These are phyloP conservation scores for Fusarium caatingaense DNA, from an alignment of 2,329 filamentous ascomycete genomes.

Conservation along the genomic window DNA sequence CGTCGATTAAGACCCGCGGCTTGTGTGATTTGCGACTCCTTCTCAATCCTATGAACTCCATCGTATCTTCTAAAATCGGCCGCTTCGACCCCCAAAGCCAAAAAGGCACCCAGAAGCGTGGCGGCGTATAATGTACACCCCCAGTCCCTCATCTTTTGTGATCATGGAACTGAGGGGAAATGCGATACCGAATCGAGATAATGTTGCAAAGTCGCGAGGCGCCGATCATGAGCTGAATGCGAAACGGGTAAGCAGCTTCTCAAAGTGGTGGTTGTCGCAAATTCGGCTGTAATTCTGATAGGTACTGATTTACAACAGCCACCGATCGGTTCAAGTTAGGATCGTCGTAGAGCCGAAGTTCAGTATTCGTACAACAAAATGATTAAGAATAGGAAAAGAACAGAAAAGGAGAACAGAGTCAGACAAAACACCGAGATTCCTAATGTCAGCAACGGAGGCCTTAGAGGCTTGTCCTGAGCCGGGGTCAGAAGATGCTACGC, in stretches of 20 bases:
- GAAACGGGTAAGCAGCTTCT: conserved; percentile 19
- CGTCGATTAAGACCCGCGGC: conserved; percentile 29
- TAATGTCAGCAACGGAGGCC: conserved; percentile 46
- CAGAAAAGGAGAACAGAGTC: conserved; percentile 22
- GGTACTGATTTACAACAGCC: conserved; percentile 4
- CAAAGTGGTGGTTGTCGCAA: conserved; percentile 9
- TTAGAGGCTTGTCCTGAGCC: conserved; percentile 34
- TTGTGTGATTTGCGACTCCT: conserved; percentile 43
- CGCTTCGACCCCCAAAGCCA: conserved; percentile 37
- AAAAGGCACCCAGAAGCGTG: conserved; percentile 37
- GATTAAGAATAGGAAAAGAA: conserved; percentile 6
- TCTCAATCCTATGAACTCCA: conserved; percentile 49
- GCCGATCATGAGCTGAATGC: conserved; percentile 26
- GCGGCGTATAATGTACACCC: conserved; percentile 38
- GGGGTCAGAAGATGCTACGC: conserved; percentile 44
- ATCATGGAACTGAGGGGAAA: conserved; percentile 35
- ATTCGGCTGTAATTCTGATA: conserved; percentile 4
- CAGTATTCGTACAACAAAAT: conserved; percentile 4
- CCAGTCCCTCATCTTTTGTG: conserved; percentile 38
- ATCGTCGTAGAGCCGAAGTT: conserved; percentile 6
- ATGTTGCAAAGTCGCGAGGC: conserved; percentile 16
- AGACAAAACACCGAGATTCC: conserved; percentile 27
- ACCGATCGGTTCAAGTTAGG: conserved; percentile 15
- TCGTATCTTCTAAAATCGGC: conserved; percentile 47
- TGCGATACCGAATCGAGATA: conserved; percentile 13